Conservation (phyloP, 805 yeast genomes). For the Candida verbasci region DNA sequence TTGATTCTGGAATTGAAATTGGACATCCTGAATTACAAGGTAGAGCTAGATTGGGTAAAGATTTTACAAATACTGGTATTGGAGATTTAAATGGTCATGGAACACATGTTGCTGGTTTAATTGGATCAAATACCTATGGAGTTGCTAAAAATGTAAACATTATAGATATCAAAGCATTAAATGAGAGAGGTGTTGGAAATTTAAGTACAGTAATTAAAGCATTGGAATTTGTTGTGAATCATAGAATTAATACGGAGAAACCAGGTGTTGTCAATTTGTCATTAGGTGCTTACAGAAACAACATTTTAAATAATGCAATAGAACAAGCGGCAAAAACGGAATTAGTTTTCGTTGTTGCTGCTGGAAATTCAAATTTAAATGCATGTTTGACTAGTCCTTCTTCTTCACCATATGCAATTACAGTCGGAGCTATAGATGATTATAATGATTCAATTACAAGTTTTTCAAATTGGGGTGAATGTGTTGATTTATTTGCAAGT, state of each 20-base stretch:
- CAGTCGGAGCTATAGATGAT: slow-evolving; percentile 89
- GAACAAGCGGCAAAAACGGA: slow-evolving; percentile 73
- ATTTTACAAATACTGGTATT: slow-evolving; percentile 54
- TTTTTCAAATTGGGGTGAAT: slow-evolving; percentile 85
- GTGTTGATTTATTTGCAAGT: slow-evolving; percentile 81
- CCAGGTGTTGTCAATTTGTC: slow-evolving; percentile 73
- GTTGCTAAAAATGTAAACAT: slow-evolving; percentile 52
- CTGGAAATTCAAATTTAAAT: slow-evolving; percentile 75
- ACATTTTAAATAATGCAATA: slow-evolving; percentile 68
- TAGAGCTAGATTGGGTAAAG: slow-evolving; percentile 55
- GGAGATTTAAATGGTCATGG: slow-evolving; percentile 56
- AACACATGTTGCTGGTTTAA: slow-evolving; percentile 51
- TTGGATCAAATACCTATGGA: slow-evolving; percentile 49
- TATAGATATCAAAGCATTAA: slow-evolving; percentile 72
- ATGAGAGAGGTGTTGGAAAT: slow-evolving; percentile 63
- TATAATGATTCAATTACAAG: slow-evolving; percentile 61
- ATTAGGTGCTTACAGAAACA: slow-evolving; percentile 66
- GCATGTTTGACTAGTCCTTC: slow-evolving; percentile 89
- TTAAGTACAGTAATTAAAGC: slow-evolving; percentile 62
- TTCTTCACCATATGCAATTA: slow-evolving; percentile 62
- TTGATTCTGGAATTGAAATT: slow-evolving; percentile 77
- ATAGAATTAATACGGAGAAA: slow-evolving; percentile 31
- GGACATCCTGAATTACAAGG: slow-evolving; percentile 62
- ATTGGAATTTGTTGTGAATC: slow-evolving; percentile 62
- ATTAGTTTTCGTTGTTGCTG: slow-evolving; percentile 70